These are phyloP conservation scores for Entophlyctis luteolus DNA, from an alignment of 192 early-diverging fungal genomes.

Conservation along the genomic window DNA sequence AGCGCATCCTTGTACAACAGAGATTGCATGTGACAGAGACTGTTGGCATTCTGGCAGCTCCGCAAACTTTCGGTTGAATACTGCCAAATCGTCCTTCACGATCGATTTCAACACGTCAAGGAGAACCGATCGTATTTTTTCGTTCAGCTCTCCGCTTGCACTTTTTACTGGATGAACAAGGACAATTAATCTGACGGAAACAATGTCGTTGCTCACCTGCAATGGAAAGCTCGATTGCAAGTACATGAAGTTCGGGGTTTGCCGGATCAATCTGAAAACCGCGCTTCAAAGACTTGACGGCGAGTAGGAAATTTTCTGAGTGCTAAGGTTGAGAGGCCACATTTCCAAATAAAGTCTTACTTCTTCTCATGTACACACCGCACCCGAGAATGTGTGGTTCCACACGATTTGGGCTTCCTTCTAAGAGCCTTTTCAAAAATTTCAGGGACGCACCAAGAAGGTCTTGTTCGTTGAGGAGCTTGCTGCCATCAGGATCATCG, in stretches of 20 bases:
- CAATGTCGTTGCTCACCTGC: not conserved
- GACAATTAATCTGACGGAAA: too few relatives aligned
- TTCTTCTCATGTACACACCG: conserved; percentile 65
- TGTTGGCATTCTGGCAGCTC: not conserved
- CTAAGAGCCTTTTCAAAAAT: conserved; percentile 70
- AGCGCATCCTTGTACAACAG: conserved; percentile 7
- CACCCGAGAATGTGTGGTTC: conserved; percentile 63
- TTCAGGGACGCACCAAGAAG: conserved; percentile 72
- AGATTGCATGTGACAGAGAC: conserved; percentile 15
- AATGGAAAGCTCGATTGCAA: conserved; percentile 25
- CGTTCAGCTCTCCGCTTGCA: not conserved
- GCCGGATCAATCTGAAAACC: conserved; percentile 23
- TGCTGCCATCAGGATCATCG: conserved; percentile 69
- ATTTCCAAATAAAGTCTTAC: conserved; percentile 30
- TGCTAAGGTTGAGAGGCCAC: not conserved
- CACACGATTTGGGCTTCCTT: conserved; percentile 48
- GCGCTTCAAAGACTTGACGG: conserved; percentile 55
- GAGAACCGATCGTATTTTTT: conserved; percentile 15
- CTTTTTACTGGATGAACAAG: too few relatives aligned
- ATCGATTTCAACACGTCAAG: conserved; percentile 13
- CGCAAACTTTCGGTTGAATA: conserved; percentile 22
- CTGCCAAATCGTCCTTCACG: conserved; percentile 2
- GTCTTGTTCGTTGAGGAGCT: conserved; percentile 58
- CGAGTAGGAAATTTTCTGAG: conserved; percentile 65
- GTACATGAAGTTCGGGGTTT: conserved; percentile 27